Evolutionary conservation across 306 rosid species (phyloP).

Genomic region (Medicago truncatula): MtrunA17r5.0-ANR NC_053046.1:32624501-32625000

Average conservation of each 20-base stretch:
- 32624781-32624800: neutral
- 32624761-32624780: slow-evolving; percentile 9
- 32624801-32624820: neutral
- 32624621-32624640: neutral
- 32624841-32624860: neutral
- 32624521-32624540: neutral
- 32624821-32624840: neutral
- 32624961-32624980: neutral
- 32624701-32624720: slow-evolving; percentile 25
- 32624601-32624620: neutral
- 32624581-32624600: neutral
- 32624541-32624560: neutral
- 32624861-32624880: neutral
- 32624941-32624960: slow-evolving; percentile 35
- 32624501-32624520: neutral
- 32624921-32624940: slow-evolving; percentile 2
- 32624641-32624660: neutral
- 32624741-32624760: slow-evolving; percentile 31
- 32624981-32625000: slow-evolving; percentile 33
- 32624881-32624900: neutral
- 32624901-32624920: neutral
- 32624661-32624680: slow-evolving; percentile 19
- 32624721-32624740: slow-evolving; percentile 30
- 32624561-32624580: neutral
- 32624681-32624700: neutral